phyloP scores from a whole-genome alignment of 345 rosid genomes.

The Eutrema japonicum region DNA sequence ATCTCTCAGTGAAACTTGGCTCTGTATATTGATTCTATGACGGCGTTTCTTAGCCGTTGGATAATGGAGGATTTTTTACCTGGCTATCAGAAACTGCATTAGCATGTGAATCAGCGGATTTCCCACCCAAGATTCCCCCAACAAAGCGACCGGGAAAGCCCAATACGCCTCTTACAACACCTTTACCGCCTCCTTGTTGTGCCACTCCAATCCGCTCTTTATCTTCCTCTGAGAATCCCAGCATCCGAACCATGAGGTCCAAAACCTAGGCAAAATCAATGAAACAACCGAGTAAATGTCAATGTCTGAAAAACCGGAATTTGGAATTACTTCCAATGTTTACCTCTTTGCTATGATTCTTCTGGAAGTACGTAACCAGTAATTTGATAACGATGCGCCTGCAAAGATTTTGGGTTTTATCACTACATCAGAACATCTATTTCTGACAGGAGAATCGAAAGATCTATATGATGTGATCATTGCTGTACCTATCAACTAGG shows the following conservation, averaged over 20 bases:
- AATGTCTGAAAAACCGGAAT: slow-evolving; percentile 42
- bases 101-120: slow-evolving; percentile 56
- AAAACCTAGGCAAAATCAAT: slow-evolving; percentile 59
- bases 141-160: slow-evolving; percentile 98
- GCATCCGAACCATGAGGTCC: slow-evolving; percentile 96
- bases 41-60: background rate
- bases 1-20: slow-evolving; percentile 25
- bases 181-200: slow-evolving; percentile 72
- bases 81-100: slow-evolving; percentile 69
- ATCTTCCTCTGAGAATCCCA: slow-evolving; percentile 91
- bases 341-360: slow-evolving; percentile 95
- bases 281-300: background rate
- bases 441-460: slow-evolving; percentile 2
- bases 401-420: slow-evolving; percentile 32
- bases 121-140: slow-evolving; percentile 81
- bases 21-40: background rate
- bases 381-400: slow-evolving; percentile 96
- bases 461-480: background rate
- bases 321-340: slow-evolving; percentile 29
- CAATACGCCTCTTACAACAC: slow-evolving; percentile 90
- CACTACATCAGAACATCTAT: slow-evolving; percentile 13
- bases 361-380: slow-evolving; percentile 84
- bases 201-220: slow-evolving; percentile 87
- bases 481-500: slow-evolving; percentile 77
- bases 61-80: slow-evolving; percentile 42